A percentile compares a stretch with the other conserved stretches of the same genome.
Evolutionary conservation across 306 rosid species (phyloP).

Genomic region (Purshia tridentata): DNA sequence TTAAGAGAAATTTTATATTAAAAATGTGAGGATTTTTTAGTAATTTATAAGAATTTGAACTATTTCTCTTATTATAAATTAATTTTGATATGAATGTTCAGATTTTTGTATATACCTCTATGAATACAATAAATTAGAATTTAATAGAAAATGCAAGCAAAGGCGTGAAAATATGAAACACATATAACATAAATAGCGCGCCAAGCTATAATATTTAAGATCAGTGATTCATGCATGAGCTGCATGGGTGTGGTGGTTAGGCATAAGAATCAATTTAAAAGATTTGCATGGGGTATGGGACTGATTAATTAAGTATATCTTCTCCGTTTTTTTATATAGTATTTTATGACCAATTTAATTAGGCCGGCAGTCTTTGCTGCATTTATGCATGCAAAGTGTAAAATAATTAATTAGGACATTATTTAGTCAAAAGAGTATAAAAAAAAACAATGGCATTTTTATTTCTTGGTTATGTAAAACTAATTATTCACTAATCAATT

Average conservation of each 20-base stretch:
- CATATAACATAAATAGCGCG: background rate
- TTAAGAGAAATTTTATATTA: too few species aligned
- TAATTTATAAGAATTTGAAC: too few species aligned
- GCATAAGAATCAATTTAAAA: background rate
- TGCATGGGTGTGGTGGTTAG: constrained; percentile 8
- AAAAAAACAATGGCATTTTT: background rate
- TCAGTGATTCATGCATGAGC: background rate
- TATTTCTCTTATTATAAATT: too few species aligned
- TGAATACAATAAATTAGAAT: background rate
- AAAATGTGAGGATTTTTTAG: too few species aligned
- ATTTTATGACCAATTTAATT: background rate
- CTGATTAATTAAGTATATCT: background rate
- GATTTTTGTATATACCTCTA: too few species aligned
- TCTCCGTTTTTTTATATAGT: background rate
- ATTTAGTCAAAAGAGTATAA: background rate
- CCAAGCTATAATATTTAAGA: too few species aligned
- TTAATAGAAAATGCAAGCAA: background rate
- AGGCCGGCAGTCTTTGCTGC: constrained; percentile 13
- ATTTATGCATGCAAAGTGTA: background rate
- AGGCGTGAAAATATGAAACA: background rate
- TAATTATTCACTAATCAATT: too few species aligned
- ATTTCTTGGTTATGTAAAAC: background rate
- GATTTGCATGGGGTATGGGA: constrained; percentile 2
- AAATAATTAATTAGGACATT: background rate
- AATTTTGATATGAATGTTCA: too few species aligned